A percentile compares a stretch with the other conserved stretches of the same genome.
phyloP scores from a whole-genome alignment of 164 flowering plant species.

The Hamamelis virginiana region DNA sequence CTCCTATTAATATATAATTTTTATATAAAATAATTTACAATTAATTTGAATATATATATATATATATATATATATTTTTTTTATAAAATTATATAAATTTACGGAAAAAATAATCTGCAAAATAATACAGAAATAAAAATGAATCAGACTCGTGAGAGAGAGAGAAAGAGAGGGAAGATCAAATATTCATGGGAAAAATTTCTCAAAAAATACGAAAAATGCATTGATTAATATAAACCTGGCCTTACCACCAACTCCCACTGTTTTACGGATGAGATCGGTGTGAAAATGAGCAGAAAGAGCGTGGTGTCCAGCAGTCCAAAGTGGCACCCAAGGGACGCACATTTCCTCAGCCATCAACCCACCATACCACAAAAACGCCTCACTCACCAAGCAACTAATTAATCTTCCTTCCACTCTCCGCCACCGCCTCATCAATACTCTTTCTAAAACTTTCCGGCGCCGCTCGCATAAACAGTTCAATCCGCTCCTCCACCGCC shows the following conservation, averaged over 20 bases:
- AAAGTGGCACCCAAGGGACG: conserved; percentile 48
- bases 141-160: no score
- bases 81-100: no score
- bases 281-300: conserved; percentile 29
- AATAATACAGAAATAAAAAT: no score
- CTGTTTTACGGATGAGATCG: conserved; percentile 21
- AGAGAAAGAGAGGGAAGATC: no score
- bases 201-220: no score
- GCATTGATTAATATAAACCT: no score
- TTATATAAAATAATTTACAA: no score
- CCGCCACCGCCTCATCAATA: conserved; percentile 25
- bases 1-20: no score
- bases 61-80: no score
- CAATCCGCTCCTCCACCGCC: conserved; percentile 3
- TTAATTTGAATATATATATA: no score
- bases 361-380: conserved; percentile 37
- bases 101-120: no score
- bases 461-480: conserved; percentile 32
- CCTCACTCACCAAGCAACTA: conserved; percentile 37
- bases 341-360: conserved; percentile 38
- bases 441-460: conserved; percentile 30
- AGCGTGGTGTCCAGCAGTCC: conserved; percentile 33
- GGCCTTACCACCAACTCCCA: conserved; percentile 12
- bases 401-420: conserved; percentile 24
- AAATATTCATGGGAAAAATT: no score